These are phyloP conservation scores for Byssoonygena ceratinophila DNA, from an alignment of 2,329 filamentous ascomycete species.

Conservation along the genomic window DNA sequence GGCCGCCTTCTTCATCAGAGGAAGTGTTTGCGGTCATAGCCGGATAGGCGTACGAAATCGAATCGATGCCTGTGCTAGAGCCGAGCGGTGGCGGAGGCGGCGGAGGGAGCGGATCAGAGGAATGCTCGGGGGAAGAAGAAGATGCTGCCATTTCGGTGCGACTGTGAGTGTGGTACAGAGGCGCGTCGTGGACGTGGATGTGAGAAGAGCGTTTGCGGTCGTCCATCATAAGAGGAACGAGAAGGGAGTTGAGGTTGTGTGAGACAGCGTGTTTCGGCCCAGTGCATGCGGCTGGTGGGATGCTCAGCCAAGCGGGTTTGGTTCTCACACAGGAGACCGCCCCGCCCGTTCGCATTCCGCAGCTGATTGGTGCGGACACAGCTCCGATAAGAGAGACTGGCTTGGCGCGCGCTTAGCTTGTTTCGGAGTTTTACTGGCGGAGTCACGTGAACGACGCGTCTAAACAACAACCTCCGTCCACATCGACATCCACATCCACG, in stretches of 20 bases:
- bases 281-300: background rate
- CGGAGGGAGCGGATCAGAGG: slow-evolving; percentile 3
- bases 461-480: too few species aligned
- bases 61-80: slow-evolving; percentile 36
- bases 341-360: background rate
- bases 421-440: too few species aligned
- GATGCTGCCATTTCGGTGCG: slow-evolving; percentile 3
- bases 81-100: slow-evolving; percentile 20
- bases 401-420: too few species aligned
- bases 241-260: background rate
- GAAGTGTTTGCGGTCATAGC: slow-evolving; percentile 4
- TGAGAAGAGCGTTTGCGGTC: background rate
- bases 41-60: slow-evolving; percentile 17
- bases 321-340: too few species aligned
- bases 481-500: too few species aligned
- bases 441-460: too few species aligned
- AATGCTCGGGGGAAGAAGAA: background rate
- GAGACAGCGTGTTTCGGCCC: background rate
- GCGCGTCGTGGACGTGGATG: background rate
- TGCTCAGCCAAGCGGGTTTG: background rate
- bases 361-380: background rate
- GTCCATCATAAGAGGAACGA: background rate
- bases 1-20: slow-evolving; percentile 38
- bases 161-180: slow-evolving; percentile 1
- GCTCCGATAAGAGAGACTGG: background rate